Percentiles rank a stretch among this genome's conserved stretches.
phyloP scores from a whole-genome alignment of 352 stramenopile species.

The Phytophthora podocarpi region DNA sequence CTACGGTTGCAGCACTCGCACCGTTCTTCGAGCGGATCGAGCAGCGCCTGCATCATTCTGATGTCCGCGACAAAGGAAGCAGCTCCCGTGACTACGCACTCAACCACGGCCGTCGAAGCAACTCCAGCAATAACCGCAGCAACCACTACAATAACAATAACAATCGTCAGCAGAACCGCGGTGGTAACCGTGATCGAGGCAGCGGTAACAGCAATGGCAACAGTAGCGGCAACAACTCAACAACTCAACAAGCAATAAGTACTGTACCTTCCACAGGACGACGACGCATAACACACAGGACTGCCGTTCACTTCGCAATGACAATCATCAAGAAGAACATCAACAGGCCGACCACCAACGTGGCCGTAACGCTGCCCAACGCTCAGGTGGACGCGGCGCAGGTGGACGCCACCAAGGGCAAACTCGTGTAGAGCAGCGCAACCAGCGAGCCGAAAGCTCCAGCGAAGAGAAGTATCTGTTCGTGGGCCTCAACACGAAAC shows the following conservation, averaged over 20 bases:
- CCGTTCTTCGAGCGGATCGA: no score
- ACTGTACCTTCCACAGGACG: conserved; percentile 10
- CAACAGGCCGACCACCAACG: not conserved
- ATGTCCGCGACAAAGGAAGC: no score
- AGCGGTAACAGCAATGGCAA: not conserved
- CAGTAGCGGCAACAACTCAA: no score
- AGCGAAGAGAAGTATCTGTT: conserved; percentile 20
- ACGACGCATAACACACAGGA: conserved; percentile 10
- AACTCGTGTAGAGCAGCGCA: conserved; percentile 5
- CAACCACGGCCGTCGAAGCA: no score
- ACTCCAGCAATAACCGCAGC: no score
- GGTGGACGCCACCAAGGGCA: not conserved
- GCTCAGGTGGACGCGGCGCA: not conserved
- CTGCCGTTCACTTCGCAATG: not conserved
- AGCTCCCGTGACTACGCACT: no score
- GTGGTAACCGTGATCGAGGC: not conserved
- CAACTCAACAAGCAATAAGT: conserved; percentile 3
- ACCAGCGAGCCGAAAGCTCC: not conserved
- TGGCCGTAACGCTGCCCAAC: not conserved
- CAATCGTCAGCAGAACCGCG: not conserved
- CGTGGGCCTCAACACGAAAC: not conserved
- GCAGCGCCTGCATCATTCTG: no score
- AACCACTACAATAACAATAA: no score
- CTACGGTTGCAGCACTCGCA: not conserved
- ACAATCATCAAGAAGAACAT: conserved; percentile 3